A percentile compares a stretch with the other conserved stretches of the same genome.
Conservation (phyloP, 345 rosid species). For the Moricandia moricandioides region DNA sequence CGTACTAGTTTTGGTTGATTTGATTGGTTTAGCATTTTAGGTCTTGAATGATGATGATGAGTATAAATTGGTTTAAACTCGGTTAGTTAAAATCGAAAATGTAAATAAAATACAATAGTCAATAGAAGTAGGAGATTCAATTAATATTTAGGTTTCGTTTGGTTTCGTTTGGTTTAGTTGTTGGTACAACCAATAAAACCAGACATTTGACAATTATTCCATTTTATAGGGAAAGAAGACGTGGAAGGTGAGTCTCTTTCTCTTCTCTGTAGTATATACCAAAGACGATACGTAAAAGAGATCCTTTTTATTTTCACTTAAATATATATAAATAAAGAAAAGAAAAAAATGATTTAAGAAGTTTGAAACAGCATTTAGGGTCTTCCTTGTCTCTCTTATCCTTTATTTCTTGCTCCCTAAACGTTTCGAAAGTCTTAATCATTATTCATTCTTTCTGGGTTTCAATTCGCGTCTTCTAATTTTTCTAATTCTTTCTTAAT, state of each 20-base stretch:
- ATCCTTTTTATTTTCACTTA: background rate
- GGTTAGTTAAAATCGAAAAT: background rate
- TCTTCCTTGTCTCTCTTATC: slow-evolving; percentile 30
- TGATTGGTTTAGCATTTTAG: background rate
- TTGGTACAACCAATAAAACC: slow-evolving; percentile 8
- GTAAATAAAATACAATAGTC: background rate
- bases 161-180: slow-evolving; percentile 9
- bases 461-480: background rate
- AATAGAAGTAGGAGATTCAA: background rate
- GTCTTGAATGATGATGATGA: background rate
- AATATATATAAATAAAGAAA: background rate
- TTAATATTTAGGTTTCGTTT: slow-evolving; percentile 2
- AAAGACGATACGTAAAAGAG: slow-evolving; percentile 35
- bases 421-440: slow-evolving; percentile 28
- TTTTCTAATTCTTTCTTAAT: slow-evolving; percentile 10
- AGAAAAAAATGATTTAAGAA: slow-evolving; percentile 7
- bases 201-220: slow-evolving; percentile 8
- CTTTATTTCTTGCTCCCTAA: slow-evolving; percentile 28
- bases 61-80: background rate
- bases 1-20: slow-evolving; percentile 5
- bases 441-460: slow-evolving; percentile 7
- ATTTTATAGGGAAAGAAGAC: slow-evolving; percentile 28
- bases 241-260: slow-evolving; percentile 32
- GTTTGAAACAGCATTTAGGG: slow-evolving; percentile 26
- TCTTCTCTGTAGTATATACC: slow-evolving; percentile 22